Percentiles rank a stretch among this genome's conserved stretches.
Conservation (phyloP, 2,329 filamentous ascomycete species). For the Fusarium gaditjirri region DNA sequence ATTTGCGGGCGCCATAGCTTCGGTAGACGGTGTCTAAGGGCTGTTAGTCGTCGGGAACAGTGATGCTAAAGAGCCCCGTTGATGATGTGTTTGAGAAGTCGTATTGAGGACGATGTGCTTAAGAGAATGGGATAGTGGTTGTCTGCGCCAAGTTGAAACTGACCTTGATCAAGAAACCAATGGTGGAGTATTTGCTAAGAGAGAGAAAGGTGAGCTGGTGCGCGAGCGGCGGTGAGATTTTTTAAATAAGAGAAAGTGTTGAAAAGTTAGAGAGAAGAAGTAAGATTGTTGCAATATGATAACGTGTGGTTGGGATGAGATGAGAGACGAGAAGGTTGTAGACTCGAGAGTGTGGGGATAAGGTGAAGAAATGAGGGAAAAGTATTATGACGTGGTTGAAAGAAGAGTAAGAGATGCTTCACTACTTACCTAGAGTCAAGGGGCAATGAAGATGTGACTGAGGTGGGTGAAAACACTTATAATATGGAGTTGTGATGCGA, state of each 20-base stretch:
- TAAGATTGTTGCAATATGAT: background rate
- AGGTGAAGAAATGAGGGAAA: background rate
- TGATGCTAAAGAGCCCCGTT: background rate
- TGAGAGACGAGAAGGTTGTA: background rate
- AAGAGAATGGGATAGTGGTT: background rate
- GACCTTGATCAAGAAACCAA: conserved; percentile 6
- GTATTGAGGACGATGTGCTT: background rate
- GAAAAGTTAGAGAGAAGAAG: background rate
- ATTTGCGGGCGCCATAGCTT: conserved; percentile 56
- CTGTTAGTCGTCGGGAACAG: background rate
- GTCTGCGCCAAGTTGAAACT: background rate
- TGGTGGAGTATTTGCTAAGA: background rate
- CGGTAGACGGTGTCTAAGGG: background rate
- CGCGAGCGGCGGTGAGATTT: background rate
- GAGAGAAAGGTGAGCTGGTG: background rate
- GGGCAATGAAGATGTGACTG: conserved; percentile 1
- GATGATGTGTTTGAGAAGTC: background rate
- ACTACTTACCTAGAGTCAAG: background rate
- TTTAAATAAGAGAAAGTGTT: background rate
- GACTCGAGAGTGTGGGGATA: background rate
- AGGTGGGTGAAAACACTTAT: background rate
- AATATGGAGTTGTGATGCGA: background rate
- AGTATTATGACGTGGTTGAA: background rate
- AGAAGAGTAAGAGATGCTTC: background rate
- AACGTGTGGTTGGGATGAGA: background rate